Base-by-base conservation (phyloP, 352 stramenopile species). In the Thraustochytrium sp. region DNA sequence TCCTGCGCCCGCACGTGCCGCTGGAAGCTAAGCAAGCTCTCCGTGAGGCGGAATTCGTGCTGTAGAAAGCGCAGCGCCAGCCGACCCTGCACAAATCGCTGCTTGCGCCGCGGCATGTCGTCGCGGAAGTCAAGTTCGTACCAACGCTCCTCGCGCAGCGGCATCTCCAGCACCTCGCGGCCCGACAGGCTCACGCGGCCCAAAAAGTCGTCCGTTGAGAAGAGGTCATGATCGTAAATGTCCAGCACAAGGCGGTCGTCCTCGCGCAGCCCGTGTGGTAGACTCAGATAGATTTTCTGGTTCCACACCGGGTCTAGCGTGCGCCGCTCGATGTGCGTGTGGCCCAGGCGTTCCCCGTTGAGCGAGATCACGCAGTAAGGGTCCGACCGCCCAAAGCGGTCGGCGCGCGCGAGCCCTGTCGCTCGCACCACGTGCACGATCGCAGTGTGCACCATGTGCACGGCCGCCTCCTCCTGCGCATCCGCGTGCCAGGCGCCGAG, bases 141-240 rank as follows among this genome's bases (percentile, higher is more conserved):
- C 68, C 68, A 80, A 11, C 38, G 68, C n/a, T 80, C 68, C 8
- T 44, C 37, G n/a, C 34, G 13, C 16, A 54, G 62, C 38, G 13
- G 18, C 23, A 77, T 77, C 0, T 23, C 68, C 13, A n/a, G 31
- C 18, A 80, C 76, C 44, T 46, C 44, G 13, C 37, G 5, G 26
- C 68, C 46, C 5, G 68, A 11, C 1, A 80, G n/a, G 0, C 5
- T 34, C 13, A 53, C 68, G 11, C 68, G 48, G 18, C 68, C 68
- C 23, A 80, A n/a, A 46, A 80, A 80, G 42, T 80, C 68, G 26
- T 80, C 68, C 53, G 68, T 55, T 4, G 68, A 80, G 31, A 80
- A 80, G 16, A 49, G 21, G 51, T 80, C 68, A 4, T 80, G 68
- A 31, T 80, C 68, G 49, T 42, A 80, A 34, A 80, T 44, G 51